Percentiles rank a stretch among this genome's conserved stretches.
Conservation (phyloP, 768 basidiomycete species). For the Piloderma croceum region DNA sequence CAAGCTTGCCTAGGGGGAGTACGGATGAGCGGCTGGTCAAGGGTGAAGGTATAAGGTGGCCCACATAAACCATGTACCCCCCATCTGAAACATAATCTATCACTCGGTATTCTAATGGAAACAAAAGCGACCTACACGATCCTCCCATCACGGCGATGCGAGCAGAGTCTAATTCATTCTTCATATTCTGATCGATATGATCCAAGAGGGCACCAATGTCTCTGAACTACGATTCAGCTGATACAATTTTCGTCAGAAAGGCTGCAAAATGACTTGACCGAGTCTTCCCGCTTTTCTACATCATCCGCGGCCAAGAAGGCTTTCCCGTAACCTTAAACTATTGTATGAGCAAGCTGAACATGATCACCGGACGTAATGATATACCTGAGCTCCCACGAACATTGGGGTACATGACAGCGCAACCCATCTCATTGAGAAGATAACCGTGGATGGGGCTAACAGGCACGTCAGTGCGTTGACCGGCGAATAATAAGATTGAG, state of each 20-base stretch:
- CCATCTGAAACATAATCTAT: conserved; percentile 25
- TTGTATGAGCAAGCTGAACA: too few species aligned
- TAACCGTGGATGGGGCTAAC: conserved; percentile 32
- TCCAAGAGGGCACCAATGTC: conserved; percentile 35
- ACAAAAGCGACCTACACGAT: conserved; percentile 26
- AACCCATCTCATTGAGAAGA: conserved; percentile 36
- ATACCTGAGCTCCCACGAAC: conserved; percentile 39
- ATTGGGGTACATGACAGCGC: conserved; percentile 38
- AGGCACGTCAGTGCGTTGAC: background rate
- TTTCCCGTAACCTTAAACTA: conserved; percentile 38
- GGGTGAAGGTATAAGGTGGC: conserved; percentile 7
- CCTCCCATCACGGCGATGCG: conserved; percentile 39
- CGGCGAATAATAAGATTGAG: background rate
- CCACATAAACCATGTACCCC: conserved; percentile 36
- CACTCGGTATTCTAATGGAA: background rate
- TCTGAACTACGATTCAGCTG: conserved; percentile 15
- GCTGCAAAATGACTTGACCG: conserved; percentile 29
- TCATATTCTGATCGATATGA: conserved; percentile 27
- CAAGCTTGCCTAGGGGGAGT: conserved; percentile 29
- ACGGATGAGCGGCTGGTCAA: background rate
- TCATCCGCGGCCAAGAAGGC: conserved; percentile 35
- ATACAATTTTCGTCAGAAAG: background rate
- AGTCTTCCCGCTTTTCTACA: conserved; percentile 37
- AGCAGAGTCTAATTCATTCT: conserved; percentile 27
- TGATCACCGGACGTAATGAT: too few species aligned